Base-by-base conservation (phyloP, 441 rosid genomes). In the Caryocar brasiliense region DNA sequence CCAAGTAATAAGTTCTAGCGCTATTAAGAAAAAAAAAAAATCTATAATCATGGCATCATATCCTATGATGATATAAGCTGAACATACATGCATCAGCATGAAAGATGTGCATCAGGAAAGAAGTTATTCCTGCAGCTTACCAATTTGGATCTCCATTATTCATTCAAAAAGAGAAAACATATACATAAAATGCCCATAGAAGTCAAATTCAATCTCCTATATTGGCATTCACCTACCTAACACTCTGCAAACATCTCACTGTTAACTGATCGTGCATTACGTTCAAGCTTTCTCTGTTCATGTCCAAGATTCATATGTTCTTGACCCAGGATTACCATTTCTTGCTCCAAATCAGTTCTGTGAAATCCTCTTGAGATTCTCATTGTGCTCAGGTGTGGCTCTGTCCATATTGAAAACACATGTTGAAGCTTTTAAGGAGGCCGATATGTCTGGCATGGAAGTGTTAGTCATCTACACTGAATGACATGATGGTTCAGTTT, bases 201-300 rank as follows among this genome's bases (percentile, higher is more conserved):
- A n/a, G n/a, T n/a, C n/a, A n/a, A n/a, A n/a, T n/a, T n/a, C n/a
- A n/a, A n/a, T n/a, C n/a, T n/a, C n/a, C n/a, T n/a, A n/a, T n/a
- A n/a, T n/a, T n/a, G n/a, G n/a, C n/a, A n/a, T n/a, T n/a, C 54
- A 53, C 72, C 51, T 26, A 85, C 97, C 96, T 93, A 97, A 56
- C 95, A 86, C 59, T 88, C 97, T 29, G 86, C 71, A 66, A 88
- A 88, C 96, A 93, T 93, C 78, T 93, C 99, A 55, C 83, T 73
- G 72, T 77, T 93, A 36, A 86, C 93, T 57, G 96, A 86, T 78
- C 88, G 97, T 0, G 96, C 97, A 75, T 86, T 79, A n/a, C 95
- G 78, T 65, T 88, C 99, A 56, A 82, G 86, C 74, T 77, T 88
- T 66, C 81, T 88, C 73, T 81, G 95, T 75, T 83, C 92, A 65